These are phyloP conservation scores for Trapa incisa DNA, from an alignment of 345 rosid species.

Conservation along the genomic window DNA sequence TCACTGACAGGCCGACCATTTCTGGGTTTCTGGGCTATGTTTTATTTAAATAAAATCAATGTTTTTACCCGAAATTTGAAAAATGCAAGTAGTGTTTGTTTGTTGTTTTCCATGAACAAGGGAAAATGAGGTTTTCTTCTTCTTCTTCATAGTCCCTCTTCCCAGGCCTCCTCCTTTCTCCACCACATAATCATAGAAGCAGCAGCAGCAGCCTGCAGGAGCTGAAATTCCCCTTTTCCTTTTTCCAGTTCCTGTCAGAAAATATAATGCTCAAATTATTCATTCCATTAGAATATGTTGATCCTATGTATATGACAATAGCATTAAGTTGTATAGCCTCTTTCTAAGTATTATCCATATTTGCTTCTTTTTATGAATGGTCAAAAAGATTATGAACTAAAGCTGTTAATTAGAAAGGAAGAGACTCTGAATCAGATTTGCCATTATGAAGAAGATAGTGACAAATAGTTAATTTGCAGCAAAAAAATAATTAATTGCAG, in stretches of 20 bases:
- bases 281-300: too few species aligned
- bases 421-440: background rate
- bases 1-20: too few species aligned
- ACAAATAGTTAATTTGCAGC: slow-evolving; percentile 9
- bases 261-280: too few species aligned
- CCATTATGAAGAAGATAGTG: slow-evolving; percentile 11
- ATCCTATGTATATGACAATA: too few species aligned
- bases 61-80: too few species aligned
- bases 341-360: background rate
- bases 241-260: background rate
- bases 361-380: background rate
- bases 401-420: background rate
- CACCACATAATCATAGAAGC: background rate
- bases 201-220: background rate
- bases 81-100: slow-evolving; percentile 10
- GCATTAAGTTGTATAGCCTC: too few species aligned
- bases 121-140: slow-evolving; percentile 16
- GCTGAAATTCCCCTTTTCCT: background rate
- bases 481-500: too few species aligned
- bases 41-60: too few species aligned
- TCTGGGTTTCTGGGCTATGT: too few species aligned
- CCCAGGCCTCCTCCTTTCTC: too few species aligned
- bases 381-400: background rate
- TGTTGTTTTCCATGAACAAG: background rate
- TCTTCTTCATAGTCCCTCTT: background rate